phyloP scores from a whole-genome alignment of 1,284 basidiomycete genomes.

The Cutaneotrichosporon cutaneum region DNA sequence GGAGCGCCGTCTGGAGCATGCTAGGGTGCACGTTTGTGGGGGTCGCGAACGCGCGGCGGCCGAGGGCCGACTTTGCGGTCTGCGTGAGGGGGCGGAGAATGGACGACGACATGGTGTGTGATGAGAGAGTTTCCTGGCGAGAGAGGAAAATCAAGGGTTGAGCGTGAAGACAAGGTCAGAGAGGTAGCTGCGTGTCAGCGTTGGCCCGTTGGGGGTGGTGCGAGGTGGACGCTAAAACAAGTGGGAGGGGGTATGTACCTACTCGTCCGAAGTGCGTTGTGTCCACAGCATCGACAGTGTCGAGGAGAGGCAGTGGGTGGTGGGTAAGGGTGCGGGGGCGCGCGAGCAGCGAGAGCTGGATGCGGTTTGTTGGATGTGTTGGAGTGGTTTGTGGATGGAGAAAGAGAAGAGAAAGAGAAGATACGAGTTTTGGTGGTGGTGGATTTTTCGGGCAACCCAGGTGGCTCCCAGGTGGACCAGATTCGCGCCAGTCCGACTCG shows the following conservation, averaged over 20 bases:
- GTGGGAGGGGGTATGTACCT: constrained; percentile 26
- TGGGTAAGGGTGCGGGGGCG: neutral
- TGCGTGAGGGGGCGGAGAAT: constrained; percentile 25
- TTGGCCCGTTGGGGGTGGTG: too few relatives aligned
- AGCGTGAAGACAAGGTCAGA: constrained; percentile 52
- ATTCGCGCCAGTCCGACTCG: too few relatives aligned
- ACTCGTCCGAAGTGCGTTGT: constrained; percentile 54
- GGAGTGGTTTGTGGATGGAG: neutral
- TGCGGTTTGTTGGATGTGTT: neutral
- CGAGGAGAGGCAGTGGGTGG: neutral
- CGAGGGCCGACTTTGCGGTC: constrained; percentile 8
- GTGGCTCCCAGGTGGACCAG: too few relatives aligned
- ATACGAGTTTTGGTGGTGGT: neutral
- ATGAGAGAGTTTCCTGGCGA: constrained; percentile 4
- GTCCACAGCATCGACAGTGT: constrained; percentile 47
- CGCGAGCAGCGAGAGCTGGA: neutral
- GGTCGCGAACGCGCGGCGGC: constrained; percentile 27
- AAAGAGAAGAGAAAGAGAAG: neutral
- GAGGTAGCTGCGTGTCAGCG: constrained; percentile 41
- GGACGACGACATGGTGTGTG: constrained; percentile 20
- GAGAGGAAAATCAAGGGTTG: constrained; percentile 31
- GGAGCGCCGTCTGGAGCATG: constrained; percentile 34
- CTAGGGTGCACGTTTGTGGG: constrained; percentile 30
- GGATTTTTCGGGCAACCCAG: too few relatives aligned
- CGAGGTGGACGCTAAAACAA: too few relatives aligned